Base-by-base conservation (phyloP, 352 stramenopile genomes). In the Globisporangium carolinianum region DNA sequence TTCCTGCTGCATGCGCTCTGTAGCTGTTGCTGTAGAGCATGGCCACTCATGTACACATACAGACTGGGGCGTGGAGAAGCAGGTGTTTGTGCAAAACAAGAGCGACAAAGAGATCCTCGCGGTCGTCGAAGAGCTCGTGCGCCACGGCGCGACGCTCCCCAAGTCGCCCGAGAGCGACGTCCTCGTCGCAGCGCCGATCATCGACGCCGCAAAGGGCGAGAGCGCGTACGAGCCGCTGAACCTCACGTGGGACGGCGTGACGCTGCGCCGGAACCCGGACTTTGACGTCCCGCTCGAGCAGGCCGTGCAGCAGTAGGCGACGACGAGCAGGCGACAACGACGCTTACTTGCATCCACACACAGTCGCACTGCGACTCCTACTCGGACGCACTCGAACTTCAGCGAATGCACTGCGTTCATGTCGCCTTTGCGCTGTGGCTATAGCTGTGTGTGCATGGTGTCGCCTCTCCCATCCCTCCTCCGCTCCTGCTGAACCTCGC, bases 91-190 rank as follows among this genome's bases (percentile, higher is more conserved):
- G 49, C 57, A 83, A n/a, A 75, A 83, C 68, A 94, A 92, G 77
- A 87, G 62, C 62, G 80, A 91, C 64, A 84, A 90, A 53, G 82
- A 94, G 74, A 84, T 94, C 54, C 70, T 88, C 36, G 63, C 67
- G 14, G 61, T 94, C 41, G 47, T 94, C 46, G 87, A 91, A 63
- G 76, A 65, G n/a, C 76, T 94, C 49, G 83, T 91, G 17, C 72
- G 83, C 60, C 72, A 87, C 57, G 85, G 85, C 42, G 67, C 86
- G 41, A 66, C 76, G 67, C 58, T 92, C 58, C 82, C 85, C 47
- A 91, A 89, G 72, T 94, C 85, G 32, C 72, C 85, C n/a, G 85
- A 94, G 69, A 94, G 85, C 68, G 85, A 94, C 66, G 56, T 93
- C 32, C 38, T 86, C 37, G 52, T 94, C 53, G 71, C 83, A 10